Percentiles rank a stretch among this genome's conserved stretches.
phyloP scores from a whole-genome alignment of 2,329 filamentous ascomycete species.

The Ceratocystis destructans region DNA sequence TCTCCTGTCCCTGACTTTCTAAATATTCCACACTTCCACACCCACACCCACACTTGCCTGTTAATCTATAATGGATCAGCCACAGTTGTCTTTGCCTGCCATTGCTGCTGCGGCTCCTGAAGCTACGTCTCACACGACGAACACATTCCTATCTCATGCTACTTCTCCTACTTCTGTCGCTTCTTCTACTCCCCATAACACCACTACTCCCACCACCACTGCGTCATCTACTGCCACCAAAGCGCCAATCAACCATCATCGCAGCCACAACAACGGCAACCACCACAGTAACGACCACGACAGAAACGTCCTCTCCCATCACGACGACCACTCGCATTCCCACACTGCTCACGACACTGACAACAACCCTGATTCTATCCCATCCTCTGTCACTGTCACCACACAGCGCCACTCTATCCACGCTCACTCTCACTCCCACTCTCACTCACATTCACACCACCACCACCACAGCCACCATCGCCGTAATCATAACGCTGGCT shows the following conservation, averaged over 20 bases:
- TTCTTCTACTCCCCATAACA: not conserved
- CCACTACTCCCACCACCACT: conserved; percentile 1
- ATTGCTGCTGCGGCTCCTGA: not conserved
- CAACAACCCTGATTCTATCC: too few species aligned
- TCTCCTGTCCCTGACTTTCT: not conserved
- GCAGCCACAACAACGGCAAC: not conserved
- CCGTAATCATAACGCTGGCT: not conserved
- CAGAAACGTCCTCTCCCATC: not conserved
- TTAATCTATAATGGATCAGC: conserved; percentile 8
- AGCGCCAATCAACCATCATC: not conserved
- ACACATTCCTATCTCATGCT: not conserved
- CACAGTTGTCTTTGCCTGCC: conserved; percentile 4
- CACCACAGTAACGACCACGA: not conserved
- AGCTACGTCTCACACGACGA: not conserved
- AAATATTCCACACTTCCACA: not conserved
- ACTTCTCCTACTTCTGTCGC: not conserved
- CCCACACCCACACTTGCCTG: not conserved
- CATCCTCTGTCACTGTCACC: too few species aligned
- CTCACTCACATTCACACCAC: not conserved
- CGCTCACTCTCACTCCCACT: not conserved
- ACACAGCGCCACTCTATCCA: too few species aligned
- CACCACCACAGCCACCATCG: not conserved
- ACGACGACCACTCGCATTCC: not conserved
- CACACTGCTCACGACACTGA: not conserved
- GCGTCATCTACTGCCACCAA: conserved; percentile 3